Evolutionary conservation across 139 green algal genomes (phyloP).

Genomic region (Picochlorum sp.): DNA sequence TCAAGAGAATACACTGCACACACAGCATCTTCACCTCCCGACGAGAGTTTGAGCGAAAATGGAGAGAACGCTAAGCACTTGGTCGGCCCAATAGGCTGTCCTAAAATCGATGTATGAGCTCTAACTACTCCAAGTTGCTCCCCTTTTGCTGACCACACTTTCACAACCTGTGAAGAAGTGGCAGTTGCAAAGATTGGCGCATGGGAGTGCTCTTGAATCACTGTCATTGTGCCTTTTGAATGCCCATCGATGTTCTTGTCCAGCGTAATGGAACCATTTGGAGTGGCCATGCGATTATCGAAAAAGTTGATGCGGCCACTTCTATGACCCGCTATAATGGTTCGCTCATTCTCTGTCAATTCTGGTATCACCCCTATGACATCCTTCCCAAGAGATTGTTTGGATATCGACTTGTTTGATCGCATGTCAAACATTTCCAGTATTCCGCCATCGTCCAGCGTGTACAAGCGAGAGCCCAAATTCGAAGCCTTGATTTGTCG

Average conservation of each 20-base stretch:
- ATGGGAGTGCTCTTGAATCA: slow-evolving; percentile 63
- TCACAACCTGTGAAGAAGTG: slow-evolving; percentile 47
- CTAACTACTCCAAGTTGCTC: slow-evolving; percentile 61
- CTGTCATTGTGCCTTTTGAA: slow-evolving; percentile 52
- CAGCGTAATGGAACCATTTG: not conserved
- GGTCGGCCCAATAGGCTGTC: slow-evolving; percentile 58
- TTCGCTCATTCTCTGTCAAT: not conserved
- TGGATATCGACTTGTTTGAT: not conserved
- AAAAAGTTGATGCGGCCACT: slow-evolving; percentile 64
- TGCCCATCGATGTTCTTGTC: slow-evolving; percentile 56
- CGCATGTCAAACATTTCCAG: not conserved
- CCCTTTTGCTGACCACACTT: slow-evolving; percentile 46
- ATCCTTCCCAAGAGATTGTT: not conserved
- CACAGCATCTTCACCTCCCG: slow-evolving; percentile 47
- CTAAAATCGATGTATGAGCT: slow-evolving; percentile 49
- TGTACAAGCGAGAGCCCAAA: not conserved
- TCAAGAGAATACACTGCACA: slow-evolving; percentile 39
- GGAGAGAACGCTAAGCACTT: slow-evolving; percentile 77
- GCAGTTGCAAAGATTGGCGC: slow-evolving; percentile 74
- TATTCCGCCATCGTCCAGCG: not conserved
- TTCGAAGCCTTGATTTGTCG: not conserved
- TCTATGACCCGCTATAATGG: slow-evolving; percentile 18
- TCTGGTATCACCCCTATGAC: not conserved
- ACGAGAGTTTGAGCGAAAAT: slow-evolving; percentile 67
- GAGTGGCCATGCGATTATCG: slow-evolving; percentile 28